Evolutionary conservation across 2,329 filamentous ascomycete genomes (phyloP), one percentile per base, ranked within the genome.

Genomic region (Monosporascus ibericus): DNA sequence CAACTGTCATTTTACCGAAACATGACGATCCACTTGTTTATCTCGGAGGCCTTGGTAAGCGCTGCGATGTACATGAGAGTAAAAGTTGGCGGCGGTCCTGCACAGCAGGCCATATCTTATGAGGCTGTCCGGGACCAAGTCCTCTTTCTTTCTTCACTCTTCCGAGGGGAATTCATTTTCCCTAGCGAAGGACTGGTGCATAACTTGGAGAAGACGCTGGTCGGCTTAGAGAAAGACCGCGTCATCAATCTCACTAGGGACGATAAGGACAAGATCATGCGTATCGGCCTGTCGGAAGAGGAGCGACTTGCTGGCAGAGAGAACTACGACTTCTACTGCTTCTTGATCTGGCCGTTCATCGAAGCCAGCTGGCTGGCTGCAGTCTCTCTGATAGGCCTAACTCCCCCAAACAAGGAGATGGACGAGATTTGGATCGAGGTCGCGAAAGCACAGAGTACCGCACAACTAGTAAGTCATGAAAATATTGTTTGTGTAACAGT

Each of bases 311-410:
- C 81, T 6, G 94, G 94, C 1, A 78, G 92, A 38, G 94, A 99
- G 70, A 97, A 96, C 63, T 99, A 88, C 64, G 94, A 99, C 66
- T 99, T 99, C 70, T 97, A 97, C 72, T 97, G 92, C 72, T 99
- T 97, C 77, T 74, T 99, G 20, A 90, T 99, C 57, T 99, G 94
- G 94, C 94, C 94, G 0, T 99, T 99, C 61, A 92, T 97, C 59
- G 94, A 99, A 70, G 88, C 92, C 0, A 87, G 82, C 49, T 99
- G 94, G 94, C 80, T 99, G 1, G 92, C 90, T 11, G 88, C 91
- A 0, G 87, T 97, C 0, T 90, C 88, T 0, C 76, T 97, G 0
- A 86, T 96, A 75, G 92, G 92, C 44, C 78, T 97, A 15, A 87
- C 89, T 0, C 91, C 92, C 2, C 90, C 90, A 3, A 64, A 70